Conservation (phyloP, 768 basidiomycete genomes). For the Lanmaoa pseudosensibilis region DNA sequence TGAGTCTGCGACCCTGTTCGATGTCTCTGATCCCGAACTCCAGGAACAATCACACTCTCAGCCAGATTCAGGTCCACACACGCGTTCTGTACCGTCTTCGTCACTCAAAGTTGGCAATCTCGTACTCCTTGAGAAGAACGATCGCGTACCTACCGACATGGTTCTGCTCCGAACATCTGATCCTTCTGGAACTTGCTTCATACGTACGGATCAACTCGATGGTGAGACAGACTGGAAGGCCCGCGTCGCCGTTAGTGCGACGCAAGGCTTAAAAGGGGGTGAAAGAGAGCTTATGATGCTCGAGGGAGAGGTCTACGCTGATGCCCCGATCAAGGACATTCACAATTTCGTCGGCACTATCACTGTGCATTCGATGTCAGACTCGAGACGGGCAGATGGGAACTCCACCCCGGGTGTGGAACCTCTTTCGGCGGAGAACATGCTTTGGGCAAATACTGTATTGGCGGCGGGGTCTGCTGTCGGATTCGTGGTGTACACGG, state of each 20-base stretch:
- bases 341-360: constrained; percentile 94
- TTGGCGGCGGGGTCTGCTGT: constrained; percentile 92
- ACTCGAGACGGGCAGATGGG: constrained; percentile 35
- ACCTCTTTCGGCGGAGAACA: constrained; percentile 92
- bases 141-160: constrained; percentile 93
- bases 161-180: constrained; percentile 88
- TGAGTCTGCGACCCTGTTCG: constrained; percentile 20
- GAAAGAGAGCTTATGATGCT: constrained; percentile 55
- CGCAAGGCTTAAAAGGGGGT: constrained; percentile 29
- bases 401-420: constrained; percentile 52
- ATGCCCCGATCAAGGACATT: constrained; percentile 95
- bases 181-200: constrained; percentile 90
- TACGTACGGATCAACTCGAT: constrained; percentile 96
- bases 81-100: constrained; percentile 84
- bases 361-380: constrained; percentile 55
- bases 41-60: constrained; percentile 13
- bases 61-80: constrained; percentile 46
- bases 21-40: constrained; percentile 23
- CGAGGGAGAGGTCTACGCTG: constrained; percentile 92
- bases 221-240: constrained; percentile 99
- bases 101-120: constrained; percentile 89
- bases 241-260: constrained; percentile 67
- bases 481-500: constrained; percentile 93
- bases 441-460: constrained; percentile 97
- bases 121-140: constrained; percentile 92